Evolutionary conservation across 2,329 filamentous ascomycete genomes (phyloP).

Genomic region (Massarina eburnea): DNA sequence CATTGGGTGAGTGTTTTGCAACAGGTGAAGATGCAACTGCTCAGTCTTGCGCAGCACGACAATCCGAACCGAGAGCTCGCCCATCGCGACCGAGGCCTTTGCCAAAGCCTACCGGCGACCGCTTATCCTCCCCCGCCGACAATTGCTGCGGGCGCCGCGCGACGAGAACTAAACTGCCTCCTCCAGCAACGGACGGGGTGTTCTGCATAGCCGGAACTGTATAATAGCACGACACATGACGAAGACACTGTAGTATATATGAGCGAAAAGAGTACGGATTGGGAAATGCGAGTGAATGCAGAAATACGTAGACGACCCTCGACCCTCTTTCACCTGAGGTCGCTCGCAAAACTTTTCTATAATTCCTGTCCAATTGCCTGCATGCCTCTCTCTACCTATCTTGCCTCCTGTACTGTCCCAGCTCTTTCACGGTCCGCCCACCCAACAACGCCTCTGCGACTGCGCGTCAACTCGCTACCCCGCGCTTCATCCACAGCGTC

Average conservation of each 20-base stretch:
- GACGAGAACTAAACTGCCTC: conserved; percentile 26
- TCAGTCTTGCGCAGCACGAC: conserved; percentile 59
- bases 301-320: not conserved
- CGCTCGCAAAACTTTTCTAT: no score
- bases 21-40: conserved; percentile 1
- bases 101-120: conserved; percentile 69
- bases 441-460: no score
- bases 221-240: conserved; percentile 3
- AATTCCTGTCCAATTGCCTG: no score
- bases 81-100: conserved; percentile 74
- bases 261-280: not conserved
- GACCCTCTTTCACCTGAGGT: not conserved
- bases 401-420: no score
- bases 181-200: not conserved
- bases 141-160: conserved; percentile 24
- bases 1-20: not conserved
- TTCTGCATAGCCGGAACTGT: not conserved
- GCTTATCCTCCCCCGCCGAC: conserved; percentile 61
- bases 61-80: conserved; percentile 86
- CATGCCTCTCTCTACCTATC: no score
- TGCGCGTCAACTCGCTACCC: no score
- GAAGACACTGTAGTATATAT: conserved; percentile 2
- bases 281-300: not conserved
- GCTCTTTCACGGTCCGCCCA: no score
- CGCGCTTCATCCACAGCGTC: no score